Base-by-base conservation (phyloP, 2,329 filamentous ascomycete genomes). In the Pestalotiopsis sp. region DNA sequence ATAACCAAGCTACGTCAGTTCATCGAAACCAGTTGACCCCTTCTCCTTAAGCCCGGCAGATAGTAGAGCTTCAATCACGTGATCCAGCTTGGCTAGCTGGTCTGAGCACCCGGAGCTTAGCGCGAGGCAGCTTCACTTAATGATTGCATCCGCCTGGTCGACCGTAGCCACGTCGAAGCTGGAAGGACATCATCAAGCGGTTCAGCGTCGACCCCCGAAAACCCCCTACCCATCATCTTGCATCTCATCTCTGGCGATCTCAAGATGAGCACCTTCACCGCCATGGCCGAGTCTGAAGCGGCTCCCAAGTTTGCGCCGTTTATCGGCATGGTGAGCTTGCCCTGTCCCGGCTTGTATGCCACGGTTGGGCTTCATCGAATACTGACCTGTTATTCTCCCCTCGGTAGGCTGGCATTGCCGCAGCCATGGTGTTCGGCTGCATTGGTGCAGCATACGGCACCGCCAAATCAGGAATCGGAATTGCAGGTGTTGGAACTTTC, bases 401-500 rank as follows among this genome's bases (percentile, higher is more conserved):
- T 36, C 31, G 31, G 2, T n/a, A 94, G 92, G 92, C 87, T 76
- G 92, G 92, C 77, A 94, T 95, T 78, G 91, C 91, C 69, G 89
- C 90, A 76, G 92, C 92, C 78, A 95, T 95, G 92, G 90, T 93
- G 76, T 94, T 95, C 76, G 92, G 92, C 84, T 92, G 93, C 94
- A 90, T 88, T 73, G 94, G 94, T 77, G 94, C 94, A 75, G 94
- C 94, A 71, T 96, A 94, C 81, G 94, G 94, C 72, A 97, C 94
- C 68, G 92, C 94, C 49, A 97, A 95, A 82, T 94, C 94, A 56
- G 94, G 94, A 73, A 95, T 96, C 78, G 93, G 93, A 77, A 97
- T 97, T 76, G 90, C 92, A 41, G 94, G 93, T 75, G 92, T 96
- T 72, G 94, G 93, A 77, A 94, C 91, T 49, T 96, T 95, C 81